phyloP scores from a whole-genome alignment of 2,329 filamentous ascomycete genomes.

The Colletotrichum navitas region DNA sequence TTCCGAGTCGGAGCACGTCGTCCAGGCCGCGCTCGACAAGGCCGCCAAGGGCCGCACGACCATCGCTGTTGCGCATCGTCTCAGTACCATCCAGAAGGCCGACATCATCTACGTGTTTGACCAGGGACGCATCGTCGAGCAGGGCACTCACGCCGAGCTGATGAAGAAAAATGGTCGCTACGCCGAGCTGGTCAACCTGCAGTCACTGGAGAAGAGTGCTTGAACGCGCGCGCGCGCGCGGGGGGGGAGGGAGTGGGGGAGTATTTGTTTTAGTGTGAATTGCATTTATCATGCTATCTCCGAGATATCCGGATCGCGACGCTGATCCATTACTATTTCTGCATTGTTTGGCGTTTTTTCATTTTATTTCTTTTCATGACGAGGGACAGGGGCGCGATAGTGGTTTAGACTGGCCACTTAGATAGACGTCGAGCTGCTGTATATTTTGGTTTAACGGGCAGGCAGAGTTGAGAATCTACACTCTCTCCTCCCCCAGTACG shows the following conservation, averaged over 20 bases:
- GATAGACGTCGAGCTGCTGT: slow-evolving; percentile 11
- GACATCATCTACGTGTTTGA: slow-evolving; percentile 98
- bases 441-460: slow-evolving; percentile 30
- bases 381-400: neutral
- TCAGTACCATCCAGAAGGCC: slow-evolving; percentile 94
- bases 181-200: slow-evolving; percentile 82
- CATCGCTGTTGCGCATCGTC: slow-evolving; percentile 91
- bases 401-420: slow-evolving; percentile 14
- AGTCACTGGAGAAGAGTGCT: slow-evolving; percentile 76
- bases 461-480: slow-evolving; percentile 25
- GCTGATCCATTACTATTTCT: slow-evolving; percentile 34
- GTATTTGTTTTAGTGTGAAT: slow-evolving; percentile 17
- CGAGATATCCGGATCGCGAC: slow-evolving; percentile 39
- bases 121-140: slow-evolving; percentile 86
- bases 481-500: slow-evolving; percentile 24
- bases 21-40: slow-evolving; percentile 83
- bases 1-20: slow-evolving; percentile 81
- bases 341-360: slow-evolving; percentile 37
- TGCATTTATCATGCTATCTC: slow-evolving; percentile 17
- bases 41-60: slow-evolving; percentile 89
- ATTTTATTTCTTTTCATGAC: neutral
- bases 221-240: slow-evolving; percentile 41
- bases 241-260: too few species aligned
- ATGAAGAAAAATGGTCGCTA: slow-evolving; percentile 79
- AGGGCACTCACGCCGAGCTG: slow-evolving; percentile 81